These are phyloP conservation scores for Phytophthora kernoviae DNA, from an alignment of 352 stramenopile species.

Conservation along the genomic window DNA sequence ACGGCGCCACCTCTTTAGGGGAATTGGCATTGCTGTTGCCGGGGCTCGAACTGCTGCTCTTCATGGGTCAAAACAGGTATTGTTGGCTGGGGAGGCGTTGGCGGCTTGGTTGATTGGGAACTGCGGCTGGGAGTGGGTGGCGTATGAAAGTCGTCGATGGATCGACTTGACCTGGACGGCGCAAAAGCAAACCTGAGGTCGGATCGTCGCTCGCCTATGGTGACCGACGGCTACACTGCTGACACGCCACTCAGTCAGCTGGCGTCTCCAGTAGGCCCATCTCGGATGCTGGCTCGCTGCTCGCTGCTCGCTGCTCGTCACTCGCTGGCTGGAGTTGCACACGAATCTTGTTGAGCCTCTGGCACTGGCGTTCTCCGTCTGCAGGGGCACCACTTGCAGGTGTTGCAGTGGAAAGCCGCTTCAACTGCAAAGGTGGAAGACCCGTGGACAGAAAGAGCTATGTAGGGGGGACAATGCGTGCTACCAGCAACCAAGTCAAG, in stretches of 20 bases:
- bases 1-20: slow-evolving; percentile 62
- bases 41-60: neutral
- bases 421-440: slow-evolving; percentile 23
- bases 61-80: neutral
- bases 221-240: slow-evolving; percentile 24
- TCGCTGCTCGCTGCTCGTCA: slow-evolving; percentile 21
- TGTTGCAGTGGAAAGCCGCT: slow-evolving; percentile 19
- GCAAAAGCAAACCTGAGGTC: slow-evolving; percentile 46
- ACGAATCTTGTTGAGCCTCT: slow-evolving; percentile 13
- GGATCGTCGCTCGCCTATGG: slow-evolving; percentile 14
- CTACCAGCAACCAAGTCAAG: no score
- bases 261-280: slow-evolving; percentile 24
- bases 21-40: neutral
- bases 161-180: slow-evolving; percentile 13
- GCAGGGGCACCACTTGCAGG: neutral
- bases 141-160: slow-evolving; percentile 19
- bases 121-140: slow-evolving; percentile 2
- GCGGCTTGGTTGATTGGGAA: neutral
- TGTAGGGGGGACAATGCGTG: no score
- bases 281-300: slow-evolving; percentile 18
- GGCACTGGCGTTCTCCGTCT: neutral
- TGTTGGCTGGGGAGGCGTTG: slow-evolving; percentile 4
- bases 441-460: no score
- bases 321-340: slow-evolving; percentile 34
- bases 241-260: slow-evolving; percentile 24